Base-by-base conservation (phyloP, 2,329 filamentous ascomycete genomes). In the Thelonectria discophora region DNA sequence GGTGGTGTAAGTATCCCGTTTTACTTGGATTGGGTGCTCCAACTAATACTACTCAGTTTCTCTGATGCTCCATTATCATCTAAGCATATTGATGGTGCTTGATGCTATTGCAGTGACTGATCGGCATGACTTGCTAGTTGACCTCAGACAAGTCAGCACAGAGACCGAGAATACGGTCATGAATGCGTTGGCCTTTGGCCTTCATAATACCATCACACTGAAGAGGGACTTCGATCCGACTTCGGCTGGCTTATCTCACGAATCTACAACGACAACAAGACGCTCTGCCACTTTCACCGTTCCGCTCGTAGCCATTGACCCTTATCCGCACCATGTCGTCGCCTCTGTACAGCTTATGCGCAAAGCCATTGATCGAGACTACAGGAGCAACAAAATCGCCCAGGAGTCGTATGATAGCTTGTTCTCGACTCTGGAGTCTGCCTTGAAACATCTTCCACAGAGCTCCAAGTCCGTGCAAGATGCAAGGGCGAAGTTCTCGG, bases 41-140 rank as follows among this genome's bases (percentile, higher is more conserved):
- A 13, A 13, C 56, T 62, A 20, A 65, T 45, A n/a, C 20, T 20
- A 13, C 24, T 9, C 18, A 74, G 73, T 74, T 55, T 74, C 72
- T 15, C 68, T 75, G 0, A 75, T 75, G 74, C 65, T 76, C 11
- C 74, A 76, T 42, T 76, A 75, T 27, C 70, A 76, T 21, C 66
- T 76, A 5, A 74, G 74, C 61, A 75, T 76, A 8, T 42, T 76
- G 1, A 73, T 75, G 67, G 54, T 75, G 1, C 58, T 71, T 1
- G 74, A 76, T 24, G 68, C 70, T 2, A 71, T 75, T 17, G 72
- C 75, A 34, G 73, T 68, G 2, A 69, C 72, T 0, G 68, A 73
- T 30, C 69, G 72, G 1, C 64, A 60, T 12, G 73, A 75, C 24
- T 55, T 76, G 1, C 49, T 75, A 0, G 54, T 40, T 8, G 72